Evolutionary conservation across 768 basidiomycete species (phyloP).

Genomic region (Panaeolus papilionaceus): DNA sequence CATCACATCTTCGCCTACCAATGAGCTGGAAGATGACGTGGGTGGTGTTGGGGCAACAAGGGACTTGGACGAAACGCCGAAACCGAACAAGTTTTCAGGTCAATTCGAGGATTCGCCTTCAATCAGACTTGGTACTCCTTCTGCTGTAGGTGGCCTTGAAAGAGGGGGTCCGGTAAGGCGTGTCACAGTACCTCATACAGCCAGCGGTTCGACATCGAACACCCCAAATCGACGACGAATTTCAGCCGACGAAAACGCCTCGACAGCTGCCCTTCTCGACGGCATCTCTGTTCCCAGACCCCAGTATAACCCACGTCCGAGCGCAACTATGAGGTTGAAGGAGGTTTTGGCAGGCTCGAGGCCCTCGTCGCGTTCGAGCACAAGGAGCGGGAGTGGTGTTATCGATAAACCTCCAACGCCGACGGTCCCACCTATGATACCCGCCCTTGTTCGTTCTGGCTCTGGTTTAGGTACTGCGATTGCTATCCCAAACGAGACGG

Average conservation of each 20-base stretch:
- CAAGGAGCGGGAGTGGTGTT: neutral
- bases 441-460: neutral
- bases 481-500: neutral
- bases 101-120: neutral
- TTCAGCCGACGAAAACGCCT: neutral
- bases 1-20: neutral
- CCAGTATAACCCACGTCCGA: neutral
- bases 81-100: neutral
- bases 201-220: neutral
- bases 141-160: no score
- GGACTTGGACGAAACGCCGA: neutral
- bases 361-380: slow-evolving; percentile 1
- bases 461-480: neutral
- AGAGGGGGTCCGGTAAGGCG: neutral
- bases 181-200: neutral
- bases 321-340: neutral
- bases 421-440: neutral
- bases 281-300: neutral
- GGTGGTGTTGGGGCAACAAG: neutral
- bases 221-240: neutral
- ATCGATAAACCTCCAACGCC: neutral
- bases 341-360: neutral
- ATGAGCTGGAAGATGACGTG: neutral
- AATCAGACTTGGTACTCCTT: neutral
- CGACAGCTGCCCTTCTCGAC: neutral